Conservation (phyloP, 75 land plant genomes). For the Pinus tabuliformis region DNA sequence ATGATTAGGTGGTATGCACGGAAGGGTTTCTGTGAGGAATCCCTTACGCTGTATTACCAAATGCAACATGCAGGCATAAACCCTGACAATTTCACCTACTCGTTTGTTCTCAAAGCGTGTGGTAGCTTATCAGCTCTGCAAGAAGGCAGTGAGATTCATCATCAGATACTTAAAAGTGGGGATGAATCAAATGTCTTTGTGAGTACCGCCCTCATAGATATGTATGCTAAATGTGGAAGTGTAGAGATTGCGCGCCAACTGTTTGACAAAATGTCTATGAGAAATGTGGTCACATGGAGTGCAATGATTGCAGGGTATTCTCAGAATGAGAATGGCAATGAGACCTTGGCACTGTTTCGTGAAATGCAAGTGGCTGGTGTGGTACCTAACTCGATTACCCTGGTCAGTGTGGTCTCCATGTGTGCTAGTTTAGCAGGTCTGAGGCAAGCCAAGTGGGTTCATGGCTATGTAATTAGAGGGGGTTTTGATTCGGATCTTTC, state of each 20-base stretch:
- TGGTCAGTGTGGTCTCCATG: slow-evolving; percentile 51
- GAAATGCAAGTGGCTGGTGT: slow-evolving; percentile 35
- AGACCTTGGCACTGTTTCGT: slow-evolving; percentile 42
- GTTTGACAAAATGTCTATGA: slow-evolving; percentile 46
- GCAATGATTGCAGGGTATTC: slow-evolving; percentile 61
- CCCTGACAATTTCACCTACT: slow-evolving; percentile 57
- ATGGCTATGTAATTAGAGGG: neutral
- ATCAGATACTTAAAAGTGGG: slow-evolving; percentile 31
- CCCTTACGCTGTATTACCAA: slow-evolving; percentile 38
- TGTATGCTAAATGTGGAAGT: slow-evolving; percentile 68
- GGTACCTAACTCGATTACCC: slow-evolving; percentile 44
- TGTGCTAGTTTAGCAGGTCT: slow-evolving; percentile 54
- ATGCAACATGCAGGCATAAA: slow-evolving; percentile 44
- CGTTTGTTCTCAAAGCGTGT: slow-evolving; percentile 52
- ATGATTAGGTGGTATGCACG: slow-evolving; percentile 4
- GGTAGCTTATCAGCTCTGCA: slow-evolving; percentile 42
- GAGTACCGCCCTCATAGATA: slow-evolving; percentile 44
- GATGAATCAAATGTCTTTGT: slow-evolving; percentile 43
- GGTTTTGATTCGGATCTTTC: slow-evolving; percentile 14
- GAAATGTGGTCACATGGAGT: slow-evolving; percentile 47
- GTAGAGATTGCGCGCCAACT: slow-evolving; percentile 38
- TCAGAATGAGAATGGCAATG: slow-evolving; percentile 43
- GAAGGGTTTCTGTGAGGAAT: slow-evolving; percentile 14
- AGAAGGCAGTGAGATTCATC: slow-evolving; percentile 56
- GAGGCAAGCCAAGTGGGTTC: slow-evolving; percentile 9